Evolutionary conservation across 1,139 yeast genomes (phyloP), one percentile per base, ranked within the genome.

Genomic region (Candida labiduridarum): DNA sequence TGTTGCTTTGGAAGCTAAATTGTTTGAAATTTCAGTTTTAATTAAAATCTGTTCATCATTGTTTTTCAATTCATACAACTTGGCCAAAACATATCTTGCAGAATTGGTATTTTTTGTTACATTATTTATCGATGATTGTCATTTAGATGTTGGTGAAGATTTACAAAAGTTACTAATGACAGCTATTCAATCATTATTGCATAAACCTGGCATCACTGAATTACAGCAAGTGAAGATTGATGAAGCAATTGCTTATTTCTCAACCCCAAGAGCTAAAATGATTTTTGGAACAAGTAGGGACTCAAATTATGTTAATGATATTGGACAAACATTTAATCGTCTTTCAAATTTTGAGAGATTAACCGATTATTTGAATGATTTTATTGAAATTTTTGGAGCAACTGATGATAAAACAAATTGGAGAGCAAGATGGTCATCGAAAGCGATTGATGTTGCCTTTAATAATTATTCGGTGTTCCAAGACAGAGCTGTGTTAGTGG

Each of bases 201-300:
- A 84, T 38, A 85, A 83, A 53, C 84, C 84, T 2, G 73, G 73
- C 25, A 65, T 88, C 30, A 67, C 82, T 0, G 68, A 61, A 0
- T 67, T 63, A 1, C 82, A 82, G 50, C 72, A 71, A 51, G 59
- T 63, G 2, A 67, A 74, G 8, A 74, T 89, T 14, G 78, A 78
- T 49, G 71, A 73, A 1, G 77, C 87, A 1, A 80, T 88, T 56
- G 74, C 71, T 4, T 81, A 80, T 49, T 79, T 89, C 54, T 82
- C 89, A 49, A 84, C 89, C 10, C 89, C 87, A 49, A 78, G 92
- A 61, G 86, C 89, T 3, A 84, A 82, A 58, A 80, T 88, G 75
- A 71, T 89, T 53, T 89, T 89, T 69, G 96, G 96, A 0, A 72
- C 89, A 54, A 84, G 85, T n/a, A 83, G 90, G 58, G 92, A 86